Base-by-base conservation (phyloP, 495 filamentous ascomycete genomes). In the Platismatia glauca region DNA sequence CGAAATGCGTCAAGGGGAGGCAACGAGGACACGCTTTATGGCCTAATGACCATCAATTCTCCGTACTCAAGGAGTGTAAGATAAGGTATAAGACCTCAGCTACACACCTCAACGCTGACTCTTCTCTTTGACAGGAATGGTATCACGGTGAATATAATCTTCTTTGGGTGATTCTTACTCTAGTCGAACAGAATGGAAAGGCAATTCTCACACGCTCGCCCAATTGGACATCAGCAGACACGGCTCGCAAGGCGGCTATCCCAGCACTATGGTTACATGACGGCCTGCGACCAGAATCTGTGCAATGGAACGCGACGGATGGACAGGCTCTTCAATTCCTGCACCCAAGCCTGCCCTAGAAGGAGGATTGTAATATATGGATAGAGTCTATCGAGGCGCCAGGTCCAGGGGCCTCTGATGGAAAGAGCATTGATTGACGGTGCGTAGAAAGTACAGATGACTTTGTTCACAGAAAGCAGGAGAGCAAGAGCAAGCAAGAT, bases 1-100 rank as follows among this genome's bases (percentile, higher is more conserved):
- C 76, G 82, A 55, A 88, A 89, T 67, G 80, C 81, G 6, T 71
- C 88, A 15, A 85, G 86, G 12, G 86, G 85, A 13, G 77, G 71
- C 18, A 72, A 84, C 60, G 77, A 82, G 34, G 81, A 84, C 62
- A 66, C 83, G 73, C 71, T 88, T 6, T 73, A 74, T 33, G 81
- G 80, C 6, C 64, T 81, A 43, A 70, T 87, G 64, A 79, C 76
- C 9, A 74, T 79, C 24, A 64, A 66, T 20, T 68, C 76, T 38
- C 83, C 82, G 22, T 77, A 72, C n/a, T 77, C 62, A 3, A 64
- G 56, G 35, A 38, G 29, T 5, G 58, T 64, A 18, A 59, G 56
- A 44, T 64, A 57, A 59, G 57, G 18, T 9, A 55, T 33, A 37
- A 27, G 27, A 57, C 31, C 31, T 43, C 37, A 44, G 33, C 24